Percentiles rank a stretch among this genome's conserved stretches.
Evolutionary conservation across 2,329 filamentous ascomycete genomes (phyloP).

Genomic region (Penicillium sp.): DNA sequence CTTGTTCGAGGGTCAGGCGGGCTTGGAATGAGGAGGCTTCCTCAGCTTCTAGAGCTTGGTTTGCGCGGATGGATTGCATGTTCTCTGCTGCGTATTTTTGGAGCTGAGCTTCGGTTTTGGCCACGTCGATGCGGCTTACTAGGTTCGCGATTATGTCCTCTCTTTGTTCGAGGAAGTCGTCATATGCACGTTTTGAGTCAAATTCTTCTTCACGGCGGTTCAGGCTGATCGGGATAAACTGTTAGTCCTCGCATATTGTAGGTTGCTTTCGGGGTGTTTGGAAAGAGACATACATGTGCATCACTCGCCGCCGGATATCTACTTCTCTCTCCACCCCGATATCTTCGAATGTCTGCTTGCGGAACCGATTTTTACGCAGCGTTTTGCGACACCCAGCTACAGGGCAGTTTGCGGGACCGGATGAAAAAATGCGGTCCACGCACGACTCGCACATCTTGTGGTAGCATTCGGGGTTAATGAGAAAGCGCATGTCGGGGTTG

Average conservation of each 20-base stretch:
- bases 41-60: conserved; percentile 48
- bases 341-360: conserved; percentile 85
- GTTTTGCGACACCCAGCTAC: conserved; percentile 85
- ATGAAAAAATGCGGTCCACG: conserved; percentile 88
- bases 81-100: conserved; percentile 71
- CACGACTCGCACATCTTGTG: conserved; percentile 98
- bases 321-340: conserved; percentile 87
- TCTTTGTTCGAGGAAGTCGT: conserved; percentile 91
- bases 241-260: conserved; percentile 2
- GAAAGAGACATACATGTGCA: conserved; percentile 47
- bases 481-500: conserved; percentile 88
- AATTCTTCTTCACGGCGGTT: conserved; percentile 92
- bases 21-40: conserved; percentile 49
- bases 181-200: conserved; percentile 75
- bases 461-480: conserved; percentile 98
- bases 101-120: conserved; percentile 61
- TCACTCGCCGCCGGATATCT: conserved; percentile 79
- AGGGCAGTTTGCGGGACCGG: conserved; percentile 87
- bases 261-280: not conserved
- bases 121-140: conserved; percentile 66
- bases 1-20: conserved; percentile 58
- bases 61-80: conserved; percentile 54
- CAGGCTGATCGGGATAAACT: conserved; percentile 57
- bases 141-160: conserved; percentile 89
- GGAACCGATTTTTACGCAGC: conserved; percentile 78